Base-by-base conservation (phyloP, 192 early-diverging fungal genomes). In the Mortierella alpina region DNA sequence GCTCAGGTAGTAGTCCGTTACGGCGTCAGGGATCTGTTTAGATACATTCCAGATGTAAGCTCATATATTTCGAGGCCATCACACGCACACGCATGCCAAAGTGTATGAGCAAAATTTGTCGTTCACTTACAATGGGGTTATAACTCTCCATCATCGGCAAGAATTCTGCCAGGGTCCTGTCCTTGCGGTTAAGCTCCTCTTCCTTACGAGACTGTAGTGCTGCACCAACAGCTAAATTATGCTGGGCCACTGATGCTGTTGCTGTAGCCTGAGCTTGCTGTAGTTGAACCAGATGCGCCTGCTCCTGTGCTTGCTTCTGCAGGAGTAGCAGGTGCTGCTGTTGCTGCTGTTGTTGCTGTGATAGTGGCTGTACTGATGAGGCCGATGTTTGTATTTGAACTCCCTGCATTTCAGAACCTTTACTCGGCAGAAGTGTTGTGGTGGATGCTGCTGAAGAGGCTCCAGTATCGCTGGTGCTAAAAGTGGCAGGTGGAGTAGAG, bases 1-100 rank as follows among this genome's bases (percentile, higher is more conserved):
- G 61, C 87, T 84, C 12, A 96, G 76, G 72, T 96, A 96, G 76
- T 99, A 96, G 75, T 99, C 96, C 12, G 96, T 96, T 13, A 97
- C 92, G 31, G 94, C 92, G 71, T 97, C 97, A 46, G 96, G 96
- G 55, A 96, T 96, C 92, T 94, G 75, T 31, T n/a, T 44, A 11
- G 64, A 13, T 12, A 41, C 39, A 45, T 54, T 15, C 17, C 17
- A 51, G 50, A 51, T 15, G 50, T n/a, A 51, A 51, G 50, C 17
- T 51, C 50, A 1, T n/a, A 15, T 51, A 15, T 1, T 51, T 51
- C 50, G 50, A 51, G 13, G 17, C 17, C 17, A 15, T 51, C 50
- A 1, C 50, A 12, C 11, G 17, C 17, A 51, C 11, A 51, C 11
- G 2, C 50, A 51, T 51, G 13, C 50, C 17, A 15, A 12, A 11